Percentiles rank a stretch among this genome's conserved stretches.
phyloP scores from a whole-genome alignment of 257 asterid genomes.

The Solanum infundibuliforme region DNA sequence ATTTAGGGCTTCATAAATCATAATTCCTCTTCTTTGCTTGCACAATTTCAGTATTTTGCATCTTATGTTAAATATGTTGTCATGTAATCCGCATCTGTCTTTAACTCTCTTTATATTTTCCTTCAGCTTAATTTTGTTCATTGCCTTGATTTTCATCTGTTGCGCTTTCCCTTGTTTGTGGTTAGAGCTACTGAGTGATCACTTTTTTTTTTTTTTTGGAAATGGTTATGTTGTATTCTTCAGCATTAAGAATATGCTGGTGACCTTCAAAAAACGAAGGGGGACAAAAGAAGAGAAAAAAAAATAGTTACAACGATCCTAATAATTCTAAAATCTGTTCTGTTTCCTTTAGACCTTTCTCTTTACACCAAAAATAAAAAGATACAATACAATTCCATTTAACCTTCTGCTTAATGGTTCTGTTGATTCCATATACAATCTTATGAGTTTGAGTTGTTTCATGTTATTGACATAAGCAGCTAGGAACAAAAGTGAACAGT shows the following conservation, averaged over 20 bases:
- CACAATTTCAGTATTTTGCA: not conserved
- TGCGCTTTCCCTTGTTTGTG: not conserved
- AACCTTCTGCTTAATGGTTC: not conserved
- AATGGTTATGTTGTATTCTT: not conserved
- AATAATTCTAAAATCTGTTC: not conserved
- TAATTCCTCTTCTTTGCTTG: not conserved
- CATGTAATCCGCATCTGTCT: not conserved
- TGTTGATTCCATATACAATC: not conserved
- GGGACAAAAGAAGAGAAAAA: not conserved
- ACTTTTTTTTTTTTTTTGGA: no score
- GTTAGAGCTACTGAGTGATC: not conserved
- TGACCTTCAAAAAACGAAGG: not conserved
- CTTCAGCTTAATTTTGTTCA: not conserved
- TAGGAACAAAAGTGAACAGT: not conserved
- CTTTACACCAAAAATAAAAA: not conserved
- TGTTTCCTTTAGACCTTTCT: not conserved
- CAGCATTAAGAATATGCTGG: not conserved
- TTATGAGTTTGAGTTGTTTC: not conserved
- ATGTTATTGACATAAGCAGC: not conserved
- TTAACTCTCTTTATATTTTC: not conserved
- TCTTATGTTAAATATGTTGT: not conserved
- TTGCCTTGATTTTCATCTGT: not conserved
- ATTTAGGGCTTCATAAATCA: not conserved
- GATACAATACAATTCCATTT: not conserved
- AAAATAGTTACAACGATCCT: not conserved